Conservation (phyloP, 768 basidiomycete genomes). For the Suillus tomentosus region DNA sequence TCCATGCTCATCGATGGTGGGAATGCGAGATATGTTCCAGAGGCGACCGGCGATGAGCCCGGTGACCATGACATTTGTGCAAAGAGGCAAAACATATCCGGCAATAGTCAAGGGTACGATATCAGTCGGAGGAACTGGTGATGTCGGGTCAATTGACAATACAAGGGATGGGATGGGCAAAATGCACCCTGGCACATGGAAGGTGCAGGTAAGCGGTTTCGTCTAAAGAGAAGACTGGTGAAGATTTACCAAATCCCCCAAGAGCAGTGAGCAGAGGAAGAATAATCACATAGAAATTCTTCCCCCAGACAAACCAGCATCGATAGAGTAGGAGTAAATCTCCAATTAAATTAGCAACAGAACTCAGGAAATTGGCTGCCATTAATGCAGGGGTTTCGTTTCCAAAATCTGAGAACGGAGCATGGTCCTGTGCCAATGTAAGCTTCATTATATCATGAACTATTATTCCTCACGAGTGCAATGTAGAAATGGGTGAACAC, state of each 20-base stretch:
- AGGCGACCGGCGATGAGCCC: slow-evolving; percentile 35
- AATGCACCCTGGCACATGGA: not conserved
- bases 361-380: slow-evolving; percentile 29
- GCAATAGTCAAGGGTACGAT: slow-evolving; percentile 33
- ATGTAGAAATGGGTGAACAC: slow-evolving; percentile 26
- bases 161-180: not conserved
- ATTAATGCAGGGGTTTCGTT: slow-evolving; percentile 22
- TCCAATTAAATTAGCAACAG: slow-evolving; percentile 24
- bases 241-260: slow-evolving; percentile 28
- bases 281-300: slow-evolving; percentile 28
- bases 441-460: slow-evolving; percentile 5
- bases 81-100: slow-evolving; percentile 34
- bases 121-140: slow-evolving; percentile 23
- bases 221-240: not conserved
- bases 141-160: not conserved
- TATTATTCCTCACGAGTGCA: slow-evolving; percentile 21
- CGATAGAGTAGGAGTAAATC: slow-evolving; percentile 34
- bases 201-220: not conserved
- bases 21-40: slow-evolving; percentile 24
- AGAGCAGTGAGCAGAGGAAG: slow-evolving; percentile 31
- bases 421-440: slow-evolving; percentile 12
- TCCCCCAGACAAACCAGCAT: slow-evolving; percentile 36
- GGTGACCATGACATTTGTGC: slow-evolving; percentile 38
- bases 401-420: slow-evolving; percentile 19
- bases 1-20: slow-evolving; percentile 2